Percentiles rank a stretch among this genome's conserved stretches.
These are phyloP conservation scores for Phytophthora melonis DNA, from an alignment of 352 stramenopile genomes.

Conservation along the genomic window DNA sequence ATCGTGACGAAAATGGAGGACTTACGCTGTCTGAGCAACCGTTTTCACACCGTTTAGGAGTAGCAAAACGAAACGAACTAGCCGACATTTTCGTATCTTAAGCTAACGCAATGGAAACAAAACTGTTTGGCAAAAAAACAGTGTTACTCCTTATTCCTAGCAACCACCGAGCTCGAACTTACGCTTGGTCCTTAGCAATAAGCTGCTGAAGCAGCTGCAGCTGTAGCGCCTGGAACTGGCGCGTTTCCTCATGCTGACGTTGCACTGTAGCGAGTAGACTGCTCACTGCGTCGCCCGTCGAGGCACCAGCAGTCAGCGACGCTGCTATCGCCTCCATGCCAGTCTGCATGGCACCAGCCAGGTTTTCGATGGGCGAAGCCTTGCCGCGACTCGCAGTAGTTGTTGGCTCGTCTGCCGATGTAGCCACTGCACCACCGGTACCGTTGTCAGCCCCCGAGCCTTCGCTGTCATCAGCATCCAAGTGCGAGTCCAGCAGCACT, in stretches of 20 bases:
- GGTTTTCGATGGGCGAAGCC: neutral
- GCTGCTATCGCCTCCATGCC: conserved; percentile 10
- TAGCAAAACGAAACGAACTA: conserved; percentile 6
- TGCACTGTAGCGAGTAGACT: neutral
- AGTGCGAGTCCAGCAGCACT: conserved; percentile 8
- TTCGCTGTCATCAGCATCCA: conserved; percentile 2
- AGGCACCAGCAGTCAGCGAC: neutral
- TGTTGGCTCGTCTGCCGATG: neutral
- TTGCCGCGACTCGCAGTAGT: neutral
- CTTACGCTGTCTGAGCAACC: conserved; percentile 1
- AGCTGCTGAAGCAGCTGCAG: conserved; percentile 9
- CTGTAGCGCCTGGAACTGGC: neutral
- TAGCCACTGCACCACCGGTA: neutral
- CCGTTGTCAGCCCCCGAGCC: too few species aligned
- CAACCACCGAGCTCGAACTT: neutral
- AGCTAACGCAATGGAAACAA: neutral
- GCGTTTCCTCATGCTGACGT: conserved; percentile 8
- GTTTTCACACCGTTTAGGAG: conserved; percentile 5
- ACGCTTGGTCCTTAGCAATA: neutral
- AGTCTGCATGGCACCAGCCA: conserved; percentile 4
- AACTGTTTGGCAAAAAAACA: neutral
- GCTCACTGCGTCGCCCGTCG: neutral
- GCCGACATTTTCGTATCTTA: conserved; percentile 8
- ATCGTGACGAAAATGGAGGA: neutral
- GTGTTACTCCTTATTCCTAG: neutral